Percentiles rank a stretch among this genome's conserved stretches.
Conservation (phyloP, 2,329 filamentous ascomycete species). For the Beauveria caledonica region DNA sequence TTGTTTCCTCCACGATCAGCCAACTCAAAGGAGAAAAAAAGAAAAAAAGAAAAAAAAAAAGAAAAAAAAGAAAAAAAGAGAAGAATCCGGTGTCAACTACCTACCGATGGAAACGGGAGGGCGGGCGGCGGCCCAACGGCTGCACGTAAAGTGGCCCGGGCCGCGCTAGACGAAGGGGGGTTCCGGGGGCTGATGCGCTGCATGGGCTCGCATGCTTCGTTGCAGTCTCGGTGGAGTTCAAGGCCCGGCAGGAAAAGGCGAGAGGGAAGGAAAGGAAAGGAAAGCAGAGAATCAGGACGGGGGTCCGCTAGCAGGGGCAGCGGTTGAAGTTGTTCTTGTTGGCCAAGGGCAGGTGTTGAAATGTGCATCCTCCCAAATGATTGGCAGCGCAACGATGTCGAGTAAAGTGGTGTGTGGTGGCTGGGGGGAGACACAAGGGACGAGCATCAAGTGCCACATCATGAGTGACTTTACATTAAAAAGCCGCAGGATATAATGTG, state of each 20-base stretch:
- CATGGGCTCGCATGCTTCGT: background rate
- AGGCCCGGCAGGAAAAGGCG: background rate
- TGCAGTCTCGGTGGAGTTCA: background rate
- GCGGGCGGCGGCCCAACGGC: too few species aligned
- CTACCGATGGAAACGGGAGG: too few species aligned
- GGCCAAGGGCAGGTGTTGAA: background rate
- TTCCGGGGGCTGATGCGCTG: background rate
- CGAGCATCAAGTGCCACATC: background rate
- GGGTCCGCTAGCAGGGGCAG: background rate
- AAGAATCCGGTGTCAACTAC: too few species aligned
- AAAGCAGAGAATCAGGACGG: background rate
- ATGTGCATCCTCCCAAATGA: background rate
- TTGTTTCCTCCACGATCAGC: too few species aligned
- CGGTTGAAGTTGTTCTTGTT: background rate
- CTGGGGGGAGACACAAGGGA: background rate
- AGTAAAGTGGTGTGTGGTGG: background rate
- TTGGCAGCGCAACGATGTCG: background rate
- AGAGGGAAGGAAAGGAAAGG: background rate
- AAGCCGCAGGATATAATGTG: too few species aligned
- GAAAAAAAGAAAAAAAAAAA: too few species aligned
- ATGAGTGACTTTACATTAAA: background rate
- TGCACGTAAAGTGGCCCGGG: too few species aligned
- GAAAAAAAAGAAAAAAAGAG: too few species aligned
- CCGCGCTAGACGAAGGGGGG: too few species aligned
- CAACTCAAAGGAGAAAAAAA: too few species aligned